Evolutionary conservation across 1,139 yeast species (phyloP).

Genomic region (Oligophagozyma castellii): DNA sequence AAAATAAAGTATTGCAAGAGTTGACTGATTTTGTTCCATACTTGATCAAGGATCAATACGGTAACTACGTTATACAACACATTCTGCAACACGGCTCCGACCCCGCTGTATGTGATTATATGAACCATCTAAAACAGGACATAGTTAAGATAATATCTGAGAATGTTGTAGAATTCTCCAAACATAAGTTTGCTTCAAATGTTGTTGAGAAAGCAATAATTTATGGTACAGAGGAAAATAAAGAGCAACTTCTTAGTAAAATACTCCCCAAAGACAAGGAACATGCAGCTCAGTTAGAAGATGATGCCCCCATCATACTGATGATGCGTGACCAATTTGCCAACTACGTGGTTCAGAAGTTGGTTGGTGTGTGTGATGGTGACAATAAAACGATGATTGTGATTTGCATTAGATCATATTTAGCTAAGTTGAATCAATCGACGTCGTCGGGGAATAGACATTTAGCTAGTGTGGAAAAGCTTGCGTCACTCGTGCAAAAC

Average conservation of each 20-base stretch:
- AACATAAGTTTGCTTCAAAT: conserved; percentile 94
- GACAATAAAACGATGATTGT: conserved; percentile 51
- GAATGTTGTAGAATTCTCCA: conserved; percentile 68
- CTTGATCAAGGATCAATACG: conserved; percentile 90
- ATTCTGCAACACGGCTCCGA: conserved; percentile 54
- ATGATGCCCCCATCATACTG: conserved; percentile 50
- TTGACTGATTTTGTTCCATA: conserved; percentile 60
- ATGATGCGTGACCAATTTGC: conserved; percentile 99
- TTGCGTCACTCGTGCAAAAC: conserved; percentile 31
- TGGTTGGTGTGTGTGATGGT: conserved; percentile 70
- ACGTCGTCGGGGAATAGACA: conserved; percentile 39
- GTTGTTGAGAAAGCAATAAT: conserved; percentile 91
- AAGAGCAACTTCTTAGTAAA: conserved; percentile 39
- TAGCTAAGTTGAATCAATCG: conserved; percentile 21
- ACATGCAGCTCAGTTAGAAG: conserved; percentile 32
- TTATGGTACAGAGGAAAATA: conserved; percentile 51
- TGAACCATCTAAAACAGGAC: conserved; percentile 32
- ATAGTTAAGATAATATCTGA: conserved; percentile 38
- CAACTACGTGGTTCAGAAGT: conserved; percentile 88
- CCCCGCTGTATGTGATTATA: conserved; percentile 7
- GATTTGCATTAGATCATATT: conserved; percentile 44
- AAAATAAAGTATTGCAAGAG: conserved; percentile 51
- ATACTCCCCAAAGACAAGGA: conserved; percentile 26
- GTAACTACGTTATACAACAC: conserved; percentile 94
- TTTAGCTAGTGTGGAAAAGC: conserved; percentile 73